phyloP scores from a whole-genome alignment of 2,329 filamentous ascomycete species.

The Pleomassaria siparia region DNA sequence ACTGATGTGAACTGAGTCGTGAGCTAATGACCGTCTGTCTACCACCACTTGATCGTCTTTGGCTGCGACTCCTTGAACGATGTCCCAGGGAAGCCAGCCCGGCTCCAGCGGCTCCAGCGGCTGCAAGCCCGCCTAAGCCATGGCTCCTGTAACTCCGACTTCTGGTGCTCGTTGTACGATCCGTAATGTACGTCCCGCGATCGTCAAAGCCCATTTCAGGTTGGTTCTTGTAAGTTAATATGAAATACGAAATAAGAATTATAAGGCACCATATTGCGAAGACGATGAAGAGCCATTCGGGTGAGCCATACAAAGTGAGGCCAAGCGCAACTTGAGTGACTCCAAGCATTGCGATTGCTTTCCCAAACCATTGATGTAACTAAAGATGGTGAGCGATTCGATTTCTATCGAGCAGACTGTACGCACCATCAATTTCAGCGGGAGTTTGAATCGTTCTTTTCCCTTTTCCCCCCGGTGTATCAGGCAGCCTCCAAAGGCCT shows the following conservation, averaged over 20 bases:
- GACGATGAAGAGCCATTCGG: constrained; percentile 79
- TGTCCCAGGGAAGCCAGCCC: constrained; percentile 57
- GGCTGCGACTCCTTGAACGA: constrained; percentile 45
- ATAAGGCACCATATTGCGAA: constrained; percentile 77
- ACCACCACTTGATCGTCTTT: constrained; percentile 28
- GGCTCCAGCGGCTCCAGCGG: constrained; percentile 59
- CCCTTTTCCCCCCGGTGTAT: constrained; percentile 59
- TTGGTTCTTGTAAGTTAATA: constrained; percentile 71
- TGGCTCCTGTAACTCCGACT: constrained; percentile 32
- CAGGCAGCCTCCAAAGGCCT: constrained; percentile 69
- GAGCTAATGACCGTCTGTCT: constrained; percentile 39
- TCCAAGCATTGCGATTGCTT: constrained; percentile 75
- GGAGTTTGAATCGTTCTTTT: constrained; percentile 56
- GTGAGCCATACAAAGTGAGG: constrained; percentile 88
- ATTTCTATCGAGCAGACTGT: background rate
- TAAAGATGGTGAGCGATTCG: constrained; percentile 44
- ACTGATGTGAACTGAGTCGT: constrained; percentile 33
- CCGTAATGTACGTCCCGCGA: constrained; percentile 60
- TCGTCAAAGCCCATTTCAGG: constrained; percentile 57
- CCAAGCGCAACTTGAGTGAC: constrained; percentile 87
- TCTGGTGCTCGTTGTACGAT: constrained; percentile 46
- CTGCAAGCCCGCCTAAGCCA: constrained; percentile 52
- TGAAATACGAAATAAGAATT: constrained; percentile 74
- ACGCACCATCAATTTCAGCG: constrained; percentile 60
- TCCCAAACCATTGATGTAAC: constrained; percentile 87